Percentiles rank a stretch among this genome's conserved stretches.
Evolutionary conservation across 257 asterid genomes (phyloP).

Genomic region (Forsythia suspensa): DNA sequence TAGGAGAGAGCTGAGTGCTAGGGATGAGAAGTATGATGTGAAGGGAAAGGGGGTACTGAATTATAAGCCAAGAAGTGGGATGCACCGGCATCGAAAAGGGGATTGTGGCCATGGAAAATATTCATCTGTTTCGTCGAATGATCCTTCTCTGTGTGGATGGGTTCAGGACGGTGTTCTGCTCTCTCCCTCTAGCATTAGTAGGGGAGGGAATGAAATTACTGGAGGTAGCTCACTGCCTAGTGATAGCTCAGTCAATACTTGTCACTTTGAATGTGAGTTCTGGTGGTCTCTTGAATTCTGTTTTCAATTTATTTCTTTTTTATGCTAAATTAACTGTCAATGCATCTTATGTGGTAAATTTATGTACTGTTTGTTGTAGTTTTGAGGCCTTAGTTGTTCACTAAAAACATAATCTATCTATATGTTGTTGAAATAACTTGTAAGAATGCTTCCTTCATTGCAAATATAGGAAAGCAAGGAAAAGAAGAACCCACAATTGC

Average conservation of each 20-base stretch:
- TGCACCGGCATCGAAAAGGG: conserved; percentile 40
- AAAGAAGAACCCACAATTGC: too few species aligned
- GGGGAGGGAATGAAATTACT: conserved; percentile 27
- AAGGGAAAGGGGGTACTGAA: conserved; percentile 62
- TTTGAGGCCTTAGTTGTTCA: not conserved
- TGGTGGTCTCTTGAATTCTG: not conserved
- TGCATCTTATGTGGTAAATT: conserved; percentile 10
- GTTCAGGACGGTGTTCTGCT: conserved; percentile 15
- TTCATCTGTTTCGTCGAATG: conserved; percentile 44
- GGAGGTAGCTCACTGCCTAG: conserved; percentile 21
- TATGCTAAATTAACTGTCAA: not conserved
- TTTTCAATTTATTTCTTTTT: not conserved
- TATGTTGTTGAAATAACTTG: too few species aligned
- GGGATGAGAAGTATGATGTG: conserved; percentile 46
- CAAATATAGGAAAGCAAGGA: too few species aligned
- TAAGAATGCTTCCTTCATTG: too few species aligned
- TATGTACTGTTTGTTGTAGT: not conserved
- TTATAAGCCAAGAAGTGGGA: conserved; percentile 35
- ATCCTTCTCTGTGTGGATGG: conserved; percentile 35
- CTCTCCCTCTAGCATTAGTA: conserved; percentile 32
- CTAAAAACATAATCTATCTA: not conserved
- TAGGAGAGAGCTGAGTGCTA: conserved; percentile 24
- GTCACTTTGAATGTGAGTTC: conserved; percentile 42
- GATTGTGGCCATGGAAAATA: conserved; percentile 32
- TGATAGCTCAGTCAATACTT: conserved; percentile 34